Percentiles rank a stretch among this genome's conserved stretches.
Evolutionary conservation across 2,329 filamentous ascomycete genomes (phyloP).

Genomic region (Hypoxylon sp.): DNA sequence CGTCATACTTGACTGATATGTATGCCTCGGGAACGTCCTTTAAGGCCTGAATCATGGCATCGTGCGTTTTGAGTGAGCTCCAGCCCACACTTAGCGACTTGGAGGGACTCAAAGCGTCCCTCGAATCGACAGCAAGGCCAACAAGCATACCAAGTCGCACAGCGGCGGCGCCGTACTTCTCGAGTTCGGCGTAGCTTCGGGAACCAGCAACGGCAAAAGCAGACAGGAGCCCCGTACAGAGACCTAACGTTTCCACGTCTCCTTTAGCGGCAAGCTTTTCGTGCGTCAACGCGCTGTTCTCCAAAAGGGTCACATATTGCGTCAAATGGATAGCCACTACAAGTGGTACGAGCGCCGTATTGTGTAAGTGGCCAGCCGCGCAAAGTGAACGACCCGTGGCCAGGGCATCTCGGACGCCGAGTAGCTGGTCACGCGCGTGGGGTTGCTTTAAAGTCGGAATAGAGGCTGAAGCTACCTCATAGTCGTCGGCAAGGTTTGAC

Average conservation of each 20-base stretch:
- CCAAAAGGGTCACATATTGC: neutral
- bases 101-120: neutral
- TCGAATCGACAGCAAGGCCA: constrained; percentile 49
- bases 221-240: constrained; percentile 46
- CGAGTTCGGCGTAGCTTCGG: constrained; percentile 38
- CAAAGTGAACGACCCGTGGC: constrained; percentile 3
- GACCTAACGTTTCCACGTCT: constrained; percentile 23
- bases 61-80: constrained; percentile 28
- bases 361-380: neutral
- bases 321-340: constrained; percentile 1
- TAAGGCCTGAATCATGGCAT: constrained; percentile 21
- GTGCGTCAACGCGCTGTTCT: neutral
- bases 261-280: neutral
- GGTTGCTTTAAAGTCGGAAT: constrained; percentile 2
- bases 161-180: constrained; percentile 47
- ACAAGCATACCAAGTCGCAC: constrained; percentile 51
- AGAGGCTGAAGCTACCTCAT: neutral
- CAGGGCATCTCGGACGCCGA: constrained; percentile 8
- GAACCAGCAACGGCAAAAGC: constrained; percentile 49
- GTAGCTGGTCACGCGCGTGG: constrained; percentile 1
- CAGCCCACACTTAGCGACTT: constrained; percentile 39
- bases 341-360: constrained; percentile 4
- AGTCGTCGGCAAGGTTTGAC: constrained; percentile 4
- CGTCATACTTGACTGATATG: constrained; percentile 41
- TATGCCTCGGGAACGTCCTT: constrained; percentile 2